These are phyloP conservation scores for Pichia eremophila DNA, from an alignment of 805 yeast genomes.

Conservation along the genomic window DNA sequence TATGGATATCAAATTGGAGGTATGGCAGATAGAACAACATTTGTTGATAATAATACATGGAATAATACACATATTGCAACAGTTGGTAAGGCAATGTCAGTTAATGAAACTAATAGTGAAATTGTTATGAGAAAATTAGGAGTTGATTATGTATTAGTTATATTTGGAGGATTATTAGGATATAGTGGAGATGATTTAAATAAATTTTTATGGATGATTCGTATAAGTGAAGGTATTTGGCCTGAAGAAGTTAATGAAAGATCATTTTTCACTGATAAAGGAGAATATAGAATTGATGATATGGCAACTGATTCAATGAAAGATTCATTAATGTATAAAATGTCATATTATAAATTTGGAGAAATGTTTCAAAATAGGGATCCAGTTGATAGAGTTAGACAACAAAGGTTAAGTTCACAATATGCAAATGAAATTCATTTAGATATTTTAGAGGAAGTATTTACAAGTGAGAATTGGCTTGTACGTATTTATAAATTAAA, in stretches of 20 bases:
- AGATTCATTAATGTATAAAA: constrained; percentile 86
- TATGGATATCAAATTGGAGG: constrained; percentile 99
- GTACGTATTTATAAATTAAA: constrained; percentile 91
- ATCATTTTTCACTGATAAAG: constrained; percentile 69
- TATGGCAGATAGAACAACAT: constrained; percentile 97
- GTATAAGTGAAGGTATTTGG: constrained; percentile 99
- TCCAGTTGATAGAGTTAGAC: constrained; percentile 80
- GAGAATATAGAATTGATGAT: constrained; percentile 83
- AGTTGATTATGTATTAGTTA: constrained; percentile 86
- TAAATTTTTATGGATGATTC: constrained; percentile 97
- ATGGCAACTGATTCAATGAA: constrained; percentile 79
- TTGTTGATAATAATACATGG: constrained; percentile 99
- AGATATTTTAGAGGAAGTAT: constrained; percentile 84
- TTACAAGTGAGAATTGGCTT: constrained; percentile 93
- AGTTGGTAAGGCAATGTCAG: constrained; percentile 96
- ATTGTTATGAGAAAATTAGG: constrained; percentile 83
- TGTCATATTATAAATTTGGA: constrained; percentile 81
- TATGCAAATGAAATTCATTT: constrained; percentile 41
- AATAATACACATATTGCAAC: constrained; percentile 98
- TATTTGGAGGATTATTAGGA: constrained; percentile 91
- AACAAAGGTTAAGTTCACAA: constrained; percentile 39
- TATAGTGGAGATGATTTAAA: constrained; percentile 94
- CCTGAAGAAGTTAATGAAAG: constrained; percentile 94
- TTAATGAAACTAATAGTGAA: constrained; percentile 80
- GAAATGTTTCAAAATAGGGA: constrained; percentile 56